Base-by-base conservation (phyloP, 345 rosid genomes). In the Lepidium aucheri region DNA sequence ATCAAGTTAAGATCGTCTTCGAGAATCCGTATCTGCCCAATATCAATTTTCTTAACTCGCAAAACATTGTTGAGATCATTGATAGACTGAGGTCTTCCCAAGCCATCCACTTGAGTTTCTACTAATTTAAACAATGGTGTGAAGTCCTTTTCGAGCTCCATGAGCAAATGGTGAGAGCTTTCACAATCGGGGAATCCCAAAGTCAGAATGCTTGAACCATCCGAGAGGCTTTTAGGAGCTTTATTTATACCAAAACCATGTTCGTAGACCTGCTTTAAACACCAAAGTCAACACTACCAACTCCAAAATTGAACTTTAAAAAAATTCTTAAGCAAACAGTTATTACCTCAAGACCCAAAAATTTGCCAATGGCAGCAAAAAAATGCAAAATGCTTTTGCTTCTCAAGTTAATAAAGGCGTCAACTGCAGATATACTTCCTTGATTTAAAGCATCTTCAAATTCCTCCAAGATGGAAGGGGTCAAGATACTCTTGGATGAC, bases 401-500 rank as follows among this genome's bases (percentile, higher is more conserved):
- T 77, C 99, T 81, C 82, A 89, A 77, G 84, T 81, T 84, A 41
- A 73, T 79, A 70, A 95, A 95, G 77, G 84, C 87, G 58, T 95
- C 97, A 67, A 78, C 81, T 3, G 95, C 91, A 75, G 84, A 75
- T 68, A 74, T 82, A 53, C 78, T 91, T 68, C 94, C 97, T 76
- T 86, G 97, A 74, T 89, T 95, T 74, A 95, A 78, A 36, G 90
- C 93, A 78, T 95, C 99, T 80, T 91, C 99, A 77, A 77, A 87
- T 46, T 95, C 99, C 38, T 46, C 63, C 75, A 89, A 67, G 33
- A 74, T 79, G 59, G 87, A 70, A 24, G 84, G 77, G 11, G 74
- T 54, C 60, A 91, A 83, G 58, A 84, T 80, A 81, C 84, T 87
- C 73, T 79, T 86, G 50, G 93, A 82, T 49, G 88, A 83, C 39